A percentile compares a stretch with the other conserved stretches of the same genome.
These are phyloP conservation scores for Psilocybe cyanescens DNA, from an alignment of 768 basidiomycete genomes.

Conservation along the genomic window DNA sequence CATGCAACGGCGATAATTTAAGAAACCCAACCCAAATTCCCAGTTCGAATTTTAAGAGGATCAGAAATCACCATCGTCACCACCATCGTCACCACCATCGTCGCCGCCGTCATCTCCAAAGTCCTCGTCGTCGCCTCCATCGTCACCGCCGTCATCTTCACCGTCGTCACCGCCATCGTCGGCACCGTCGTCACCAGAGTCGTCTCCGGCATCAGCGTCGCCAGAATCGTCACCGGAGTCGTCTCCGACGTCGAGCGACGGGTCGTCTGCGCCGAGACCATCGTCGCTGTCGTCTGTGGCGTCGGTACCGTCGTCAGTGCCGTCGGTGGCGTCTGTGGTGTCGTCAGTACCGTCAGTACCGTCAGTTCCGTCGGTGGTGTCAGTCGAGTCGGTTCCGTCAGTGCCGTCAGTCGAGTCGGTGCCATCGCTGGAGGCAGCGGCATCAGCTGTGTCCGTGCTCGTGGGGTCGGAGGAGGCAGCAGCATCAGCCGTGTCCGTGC, in stretches of 20 bases:
- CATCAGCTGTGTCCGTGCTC: conserved; percentile 21
- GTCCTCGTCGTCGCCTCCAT: conserved; percentile 12
- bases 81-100: conserved; percentile 8
- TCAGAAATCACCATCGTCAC: conserved; percentile 16
- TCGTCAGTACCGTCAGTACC: conserved; percentile 11
- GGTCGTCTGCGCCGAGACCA: conserved; percentile 10
- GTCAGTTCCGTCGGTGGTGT: conserved; percentile 18
- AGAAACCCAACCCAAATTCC: conserved; percentile 5
- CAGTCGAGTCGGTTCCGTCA: conserved; percentile 4
- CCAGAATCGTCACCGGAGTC: conserved; percentile 7
- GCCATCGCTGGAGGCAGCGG: conserved; percentile 14
- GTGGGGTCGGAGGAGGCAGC: conserved; percentile 19
- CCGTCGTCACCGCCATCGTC: conserved; percentile 12
- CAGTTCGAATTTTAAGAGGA: neutral
- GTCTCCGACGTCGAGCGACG: conserved; percentile 10
- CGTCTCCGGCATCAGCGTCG: conserved; percentile 4
- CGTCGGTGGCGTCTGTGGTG: conserved; percentile 11
- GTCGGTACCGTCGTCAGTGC: conserved; percentile 9
- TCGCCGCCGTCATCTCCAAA: conserved; percentile 9
- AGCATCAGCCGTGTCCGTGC: conserved; percentile 13
- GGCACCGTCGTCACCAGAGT: conserved; percentile 11
- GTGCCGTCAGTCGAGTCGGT: conserved; percentile 15
- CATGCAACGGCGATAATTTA: neutral
- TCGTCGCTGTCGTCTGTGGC: conserved; percentile 13
- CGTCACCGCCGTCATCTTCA: conserved; percentile 12